Conservation (phyloP, 805 yeast species). For the Sungouiella thailandica region DNA sequence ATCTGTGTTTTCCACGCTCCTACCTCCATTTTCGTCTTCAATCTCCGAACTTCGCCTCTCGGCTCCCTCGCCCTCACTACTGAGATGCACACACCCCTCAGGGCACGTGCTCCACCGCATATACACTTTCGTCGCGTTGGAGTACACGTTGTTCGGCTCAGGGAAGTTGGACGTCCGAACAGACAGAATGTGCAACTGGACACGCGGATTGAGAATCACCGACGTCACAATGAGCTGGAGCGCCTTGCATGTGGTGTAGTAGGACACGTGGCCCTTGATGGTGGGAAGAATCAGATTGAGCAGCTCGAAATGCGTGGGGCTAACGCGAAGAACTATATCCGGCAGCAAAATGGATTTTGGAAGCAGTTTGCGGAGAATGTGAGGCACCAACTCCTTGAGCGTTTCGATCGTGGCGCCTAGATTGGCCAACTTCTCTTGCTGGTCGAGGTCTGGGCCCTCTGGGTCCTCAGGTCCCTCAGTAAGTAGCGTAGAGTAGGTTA, state of each 20-base stretch:
- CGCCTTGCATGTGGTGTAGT: constrained; percentile 53
- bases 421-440: constrained; percentile 40
- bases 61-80: constrained; percentile 1
- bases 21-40: not conserved
- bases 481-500: too few species aligned
- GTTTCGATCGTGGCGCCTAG: constrained; percentile 50
- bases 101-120: constrained; percentile 56
- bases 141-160: constrained; percentile 30
- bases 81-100: constrained; percentile 46
- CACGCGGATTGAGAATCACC: constrained; percentile 49
- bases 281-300: constrained; percentile 48
- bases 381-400: constrained; percentile 46
- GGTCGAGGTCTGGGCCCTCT: constrained; percentile 1
- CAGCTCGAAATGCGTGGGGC: constrained; percentile 47
- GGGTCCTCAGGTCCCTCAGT: not conserved
- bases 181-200: constrained; percentile 49
- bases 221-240: constrained; percentile 50
- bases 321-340: constrained; percentile 47
- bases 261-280: constrained; percentile 51
- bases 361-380: constrained; percentile 41
- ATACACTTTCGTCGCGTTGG: constrained; percentile 44
- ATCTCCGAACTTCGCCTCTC: constrained; percentile 4
- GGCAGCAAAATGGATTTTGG: constrained; percentile 41
- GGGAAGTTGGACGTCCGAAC: constrained; percentile 26
- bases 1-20: too few species aligned